phyloP scores from a whole-genome alignment of 768 basidiomycete genomes.

The Boletales sp. region DNA sequence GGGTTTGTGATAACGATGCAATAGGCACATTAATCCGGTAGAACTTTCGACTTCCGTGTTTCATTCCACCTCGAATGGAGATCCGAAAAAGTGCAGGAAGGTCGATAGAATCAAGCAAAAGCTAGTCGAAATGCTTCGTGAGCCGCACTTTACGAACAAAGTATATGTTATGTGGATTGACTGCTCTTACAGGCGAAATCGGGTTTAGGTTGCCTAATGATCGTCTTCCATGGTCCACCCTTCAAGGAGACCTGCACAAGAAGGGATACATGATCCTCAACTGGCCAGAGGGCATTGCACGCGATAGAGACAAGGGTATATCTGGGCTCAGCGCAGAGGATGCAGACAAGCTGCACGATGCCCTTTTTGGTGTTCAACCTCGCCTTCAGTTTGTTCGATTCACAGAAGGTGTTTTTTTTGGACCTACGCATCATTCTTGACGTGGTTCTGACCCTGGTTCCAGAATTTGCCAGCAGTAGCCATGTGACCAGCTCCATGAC shows the following conservation, averaged over 20 bases:
- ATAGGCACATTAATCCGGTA: background rate
- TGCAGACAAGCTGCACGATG: background rate
- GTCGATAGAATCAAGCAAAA: background rate
- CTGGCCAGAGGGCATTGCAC: background rate
- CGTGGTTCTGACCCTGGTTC: too few species aligned
- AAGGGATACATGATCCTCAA: background rate
- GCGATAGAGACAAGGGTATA: conserved; percentile 2
- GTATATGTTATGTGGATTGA: background rate
- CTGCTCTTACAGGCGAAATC: background rate
- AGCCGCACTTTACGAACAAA: background rate
- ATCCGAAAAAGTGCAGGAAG: background rate
- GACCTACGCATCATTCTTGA: too few species aligned
- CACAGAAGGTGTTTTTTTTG: background rate
- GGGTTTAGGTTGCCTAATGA: background rate
- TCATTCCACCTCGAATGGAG: background rate
- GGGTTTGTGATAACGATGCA: too few species aligned
- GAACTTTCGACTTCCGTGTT: background rate
- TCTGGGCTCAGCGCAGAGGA: background rate
- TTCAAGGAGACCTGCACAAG: background rate
- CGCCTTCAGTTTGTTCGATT: background rate
- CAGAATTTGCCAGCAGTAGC: too few species aligned
- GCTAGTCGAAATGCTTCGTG: background rate
- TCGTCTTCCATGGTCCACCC: conserved; percentile 1
- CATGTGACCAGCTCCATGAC: too few species aligned
- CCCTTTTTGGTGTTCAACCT: background rate